These are phyloP conservation scores for Eremomyces bilateralis DNA, from an alignment of 495 filamentous ascomycete species.

Conservation along the genomic window DNA sequence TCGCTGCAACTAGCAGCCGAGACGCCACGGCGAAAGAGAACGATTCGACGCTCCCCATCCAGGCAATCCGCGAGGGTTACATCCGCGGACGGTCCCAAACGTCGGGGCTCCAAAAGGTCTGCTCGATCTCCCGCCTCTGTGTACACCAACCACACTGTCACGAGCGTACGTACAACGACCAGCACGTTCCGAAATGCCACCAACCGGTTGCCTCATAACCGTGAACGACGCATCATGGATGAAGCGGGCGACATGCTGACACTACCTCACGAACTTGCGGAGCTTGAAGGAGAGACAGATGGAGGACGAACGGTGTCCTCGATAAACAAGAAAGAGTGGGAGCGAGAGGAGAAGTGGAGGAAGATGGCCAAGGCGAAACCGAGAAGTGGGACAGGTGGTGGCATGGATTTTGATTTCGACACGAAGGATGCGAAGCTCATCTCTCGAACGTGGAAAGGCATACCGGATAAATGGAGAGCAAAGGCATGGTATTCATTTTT, in stretches of 20 bases:
- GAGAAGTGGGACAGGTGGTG: slow-evolving; percentile 35
- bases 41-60: slow-evolving; percentile 29
- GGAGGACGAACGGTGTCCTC: slow-evolving; percentile 32
- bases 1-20: slow-evolving; percentile 41
- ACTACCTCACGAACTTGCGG: slow-evolving; percentile 27
- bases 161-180: slow-evolving; percentile 13
- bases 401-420: slow-evolving; percentile 83
- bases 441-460: slow-evolving; percentile 89
- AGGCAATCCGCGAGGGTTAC: slow-evolving; percentile 16
- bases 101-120: slow-evolving; percentile 16
- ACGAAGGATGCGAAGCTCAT: slow-evolving; percentile 65
- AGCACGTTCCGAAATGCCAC: slow-evolving; percentile 33
- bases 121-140: slow-evolving; percentile 14
- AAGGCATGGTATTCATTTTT: slow-evolving; percentile 94
- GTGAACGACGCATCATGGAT: slow-evolving; percentile 51
- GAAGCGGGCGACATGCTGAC: slow-evolving; percentile 84
- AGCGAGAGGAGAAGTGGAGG: slow-evolving; percentile 81
- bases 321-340: slow-evolving; percentile 58
- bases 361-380: slow-evolving; percentile 70
- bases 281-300: slow-evolving; percentile 39
- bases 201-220: slow-evolving; percentile 57
- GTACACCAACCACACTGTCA: slow-evolving; percentile 7
- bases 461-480: slow-evolving; percentile 85
- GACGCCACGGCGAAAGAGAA: slow-evolving; percentile 33
- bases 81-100: slow-evolving; percentile 15